Percentiles rank a stretch among this genome's conserved stretches.
Conservation (phyloP, 2,329 filamentous ascomycete species). For the Amphichorda felina region DNA sequence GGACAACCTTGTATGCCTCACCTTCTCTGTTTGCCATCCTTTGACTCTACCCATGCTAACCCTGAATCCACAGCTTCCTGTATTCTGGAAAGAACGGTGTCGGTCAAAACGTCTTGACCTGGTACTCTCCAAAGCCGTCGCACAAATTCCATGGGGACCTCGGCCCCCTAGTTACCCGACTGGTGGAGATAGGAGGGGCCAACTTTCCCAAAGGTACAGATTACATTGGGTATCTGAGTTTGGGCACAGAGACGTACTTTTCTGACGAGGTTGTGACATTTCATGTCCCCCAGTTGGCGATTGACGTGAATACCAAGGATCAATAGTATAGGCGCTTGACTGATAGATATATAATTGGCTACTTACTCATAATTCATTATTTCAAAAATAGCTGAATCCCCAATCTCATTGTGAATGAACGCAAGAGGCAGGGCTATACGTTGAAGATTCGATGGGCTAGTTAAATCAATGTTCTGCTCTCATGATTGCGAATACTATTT, state of each 20-base stretch:
- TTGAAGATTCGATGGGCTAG: too few species aligned
- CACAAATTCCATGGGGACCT: constrained; percentile 34
- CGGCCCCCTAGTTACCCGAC: constrained; percentile 27
- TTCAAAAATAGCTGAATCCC: too few species aligned
- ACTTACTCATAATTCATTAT: too few species aligned
- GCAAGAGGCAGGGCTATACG: too few species aligned
- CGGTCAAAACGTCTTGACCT: constrained; percentile 36
- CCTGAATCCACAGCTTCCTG: constrained; percentile 19
- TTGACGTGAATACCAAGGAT: constrained; percentile 19
- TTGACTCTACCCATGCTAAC: constrained; percentile 3
- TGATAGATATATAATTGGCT: too few species aligned
- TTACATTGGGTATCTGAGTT: constrained; percentile 38
- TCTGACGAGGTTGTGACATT: constrained; percentile 34
- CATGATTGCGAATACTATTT: too few species aligned
- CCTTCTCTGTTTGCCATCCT: not conserved
- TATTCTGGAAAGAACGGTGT: constrained; percentile 26
- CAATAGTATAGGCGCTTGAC: too few species aligned
- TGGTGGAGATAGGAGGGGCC: constrained; percentile 18
- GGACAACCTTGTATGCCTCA: constrained; percentile 26
- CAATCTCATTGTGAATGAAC: too few species aligned
- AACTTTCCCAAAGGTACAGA: constrained; percentile 24
- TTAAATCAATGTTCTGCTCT: too few species aligned
- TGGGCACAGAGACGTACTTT: constrained; percentile 38
- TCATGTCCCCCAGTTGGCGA: constrained; percentile 23
- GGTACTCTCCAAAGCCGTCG: constrained; percentile 24